These are phyloP conservation scores for Kwoniella newhampshirensis DNA, from an alignment of 768 basidiomycete genomes.

Conservation along the genomic window DNA sequence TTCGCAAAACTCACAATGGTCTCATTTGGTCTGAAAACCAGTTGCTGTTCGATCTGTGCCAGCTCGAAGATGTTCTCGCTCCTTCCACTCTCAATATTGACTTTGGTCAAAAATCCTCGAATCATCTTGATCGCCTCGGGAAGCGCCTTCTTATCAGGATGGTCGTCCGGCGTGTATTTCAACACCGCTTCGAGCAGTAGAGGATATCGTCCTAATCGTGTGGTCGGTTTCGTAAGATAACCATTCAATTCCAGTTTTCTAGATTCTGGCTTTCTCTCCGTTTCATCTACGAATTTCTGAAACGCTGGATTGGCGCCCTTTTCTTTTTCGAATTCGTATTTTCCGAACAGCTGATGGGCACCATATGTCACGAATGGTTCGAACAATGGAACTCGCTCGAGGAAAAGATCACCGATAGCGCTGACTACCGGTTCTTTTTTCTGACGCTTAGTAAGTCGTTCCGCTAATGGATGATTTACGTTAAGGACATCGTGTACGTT, in stretches of 20 bases:
- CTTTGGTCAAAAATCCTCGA: slow-evolving; percentile 77
- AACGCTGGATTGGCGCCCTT: slow-evolving; percentile 89
- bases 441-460: slow-evolving; percentile 90
- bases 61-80: slow-evolving; percentile 96
- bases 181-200: slow-evolving; percentile 84
- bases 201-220: slow-evolving; percentile 94
- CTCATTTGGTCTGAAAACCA: slow-evolving; percentile 85
- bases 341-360: slow-evolving; percentile 94
- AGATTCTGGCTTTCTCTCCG: slow-evolving; percentile 90
- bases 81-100: slow-evolving; percentile 91
- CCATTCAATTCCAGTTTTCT: slow-evolving; percentile 96
- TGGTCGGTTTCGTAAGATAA: slow-evolving; percentile 96
- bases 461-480: slow-evolving; percentile 86
- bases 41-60: slow-evolving; percentile 85
- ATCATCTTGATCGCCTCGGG: slow-evolving; percentile 74
- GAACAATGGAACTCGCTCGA: slow-evolving; percentile 83
- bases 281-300: slow-evolving; percentile 89
- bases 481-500: slow-evolving; percentile 90
- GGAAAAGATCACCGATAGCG: slow-evolving; percentile 82
- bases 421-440: slow-evolving; percentile 93
- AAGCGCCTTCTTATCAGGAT: slow-evolving; percentile 74
- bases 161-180: slow-evolving; percentile 88
- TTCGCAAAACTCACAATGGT: slow-evolving; percentile 69
- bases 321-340: slow-evolving; percentile 99
- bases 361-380: slow-evolving; percentile 93